Percentiles rank a stretch among this genome's conserved stretches.
Conservation (phyloP, 805 yeast species). For the Priceomyces medius region DNA sequence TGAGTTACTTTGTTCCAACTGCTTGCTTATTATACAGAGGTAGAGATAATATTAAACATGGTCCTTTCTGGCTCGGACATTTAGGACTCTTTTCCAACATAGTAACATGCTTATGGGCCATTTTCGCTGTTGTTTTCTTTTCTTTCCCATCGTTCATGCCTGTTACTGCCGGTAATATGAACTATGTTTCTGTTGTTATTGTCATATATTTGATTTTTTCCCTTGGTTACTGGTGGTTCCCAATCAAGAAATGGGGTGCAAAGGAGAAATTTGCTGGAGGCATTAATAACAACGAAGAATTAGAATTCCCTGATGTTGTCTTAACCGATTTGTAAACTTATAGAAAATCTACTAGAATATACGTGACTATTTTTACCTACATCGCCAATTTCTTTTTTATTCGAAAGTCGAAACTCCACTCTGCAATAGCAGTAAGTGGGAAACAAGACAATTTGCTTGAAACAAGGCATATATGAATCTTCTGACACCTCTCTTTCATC, state of each 20-base stretch:
- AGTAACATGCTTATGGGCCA: conserved; percentile 55
- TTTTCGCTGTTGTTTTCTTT: conserved; percentile 59
- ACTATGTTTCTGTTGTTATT: conserved; percentile 60
- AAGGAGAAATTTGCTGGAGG: conserved; percentile 45
- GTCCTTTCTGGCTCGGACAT: conserved; percentile 67
- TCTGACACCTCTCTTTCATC: conserved; percentile 56
- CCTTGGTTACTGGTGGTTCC: conserved; percentile 43
- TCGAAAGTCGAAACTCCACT: no score
- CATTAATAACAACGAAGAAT: conserved; percentile 36
- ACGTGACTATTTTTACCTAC: not conserved
- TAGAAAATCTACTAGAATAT: not conserved
- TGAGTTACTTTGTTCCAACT: conserved; percentile 59
- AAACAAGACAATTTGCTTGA: no score
- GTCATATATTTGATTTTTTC: conserved; percentile 36
- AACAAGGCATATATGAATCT: conserved; percentile 37
- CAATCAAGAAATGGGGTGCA: conserved; percentile 36
- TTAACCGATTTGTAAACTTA: conserved; percentile 15
- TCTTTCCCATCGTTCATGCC: conserved; percentile 67
- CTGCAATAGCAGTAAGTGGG: no score
- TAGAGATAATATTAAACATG: conserved; percentile 53
- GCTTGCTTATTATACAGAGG: conserved; percentile 47
- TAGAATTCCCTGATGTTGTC: conserved; percentile 46
- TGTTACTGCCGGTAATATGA: conserved; percentile 60
- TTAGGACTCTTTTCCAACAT: conserved; percentile 52
- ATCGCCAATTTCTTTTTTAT: no score